Base-by-base conservation (phyloP, 352 stramenopile species). In the Phytophthora sojae region DNA sequence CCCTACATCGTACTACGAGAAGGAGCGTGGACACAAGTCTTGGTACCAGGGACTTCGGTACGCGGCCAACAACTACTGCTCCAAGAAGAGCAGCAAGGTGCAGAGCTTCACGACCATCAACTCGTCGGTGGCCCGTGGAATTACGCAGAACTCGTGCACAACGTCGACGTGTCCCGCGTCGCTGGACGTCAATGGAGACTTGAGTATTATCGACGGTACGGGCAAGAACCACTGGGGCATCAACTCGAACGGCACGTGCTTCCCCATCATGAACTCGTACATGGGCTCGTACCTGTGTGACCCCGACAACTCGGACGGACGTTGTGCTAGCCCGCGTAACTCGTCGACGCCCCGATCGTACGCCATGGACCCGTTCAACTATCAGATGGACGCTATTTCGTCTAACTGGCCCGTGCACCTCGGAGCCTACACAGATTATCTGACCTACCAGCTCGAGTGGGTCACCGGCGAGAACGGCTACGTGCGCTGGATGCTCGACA, bases 401-500 rank as follows among this genome's bases (percentile, higher is more conserved):
- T 75, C 87, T 19, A 95, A 97, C 60, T 92, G 91, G 71, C 82
- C 90, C 9, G 63, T 98, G 4, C 87, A 84, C 47, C 58, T 83
- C 2, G 75, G 71, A 26, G 95, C 67, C 57, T 95, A 94, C 82
- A 89, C 77, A 64, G 93, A 77, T 61, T 95, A 77, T 62, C 35
- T 83, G n/a, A 57, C 61, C 26, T 83, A 83, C n/a, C 76, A 83
- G 15, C 26, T 83, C 1, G 76, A 83, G 65, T 83, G 76, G 76
- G 72, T 88, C 29, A 86, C 66, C 0, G 76, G 79, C 4, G 21
- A 49, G 39, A 64, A 80, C 17, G 79, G 76, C n/a, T 82, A 86
- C 60, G 65, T 81, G 19, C 76, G 79, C 0, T 83, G 75, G 79
- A 84, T 83, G 76, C 80, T 97, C 1, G 90, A 97, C 61, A 87